Evolutionary conservation across 495 filamentous ascomycete genomes (phyloP), one percentile per base, ranked within the genome.

Genomic region (Glonium stellatum): DNA sequence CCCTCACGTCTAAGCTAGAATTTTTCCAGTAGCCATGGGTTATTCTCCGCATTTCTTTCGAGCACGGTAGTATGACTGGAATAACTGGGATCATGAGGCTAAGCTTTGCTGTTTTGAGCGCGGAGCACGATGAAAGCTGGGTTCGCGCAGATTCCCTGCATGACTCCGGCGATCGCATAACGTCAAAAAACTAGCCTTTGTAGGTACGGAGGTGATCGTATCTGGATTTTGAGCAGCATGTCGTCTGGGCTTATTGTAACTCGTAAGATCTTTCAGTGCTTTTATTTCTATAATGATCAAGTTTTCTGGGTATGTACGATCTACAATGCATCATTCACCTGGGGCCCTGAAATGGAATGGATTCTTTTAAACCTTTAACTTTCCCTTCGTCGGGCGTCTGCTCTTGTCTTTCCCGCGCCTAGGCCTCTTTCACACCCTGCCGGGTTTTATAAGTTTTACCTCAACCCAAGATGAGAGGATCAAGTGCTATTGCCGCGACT

Each of bases 41-140:
- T 44, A 18, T 44, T 44, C 39, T 44, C 18, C 39, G 39, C 39
- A 4, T 13, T 44, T 11, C 18, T 18, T 44, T 44, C 10, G 18
- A 15, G 4, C 39, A 44, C 39, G 18, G 39, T 1, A 44, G 13
- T 44, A 2, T 44, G 12, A 11, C 13, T 44, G 21, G 25, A 51
- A 15, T 8, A 51, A 51, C 48, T 31, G 19, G 19, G 48, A 27
- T 27, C 25, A 31, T 25, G 5, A 31, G 25, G 25, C 21, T 23
- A 51, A 25, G 19, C 48, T 51, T 51, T 51, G 48, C 48, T 51
- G 48, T 51, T 51, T 51, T 15, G 48, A 51, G 48, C 48, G 13
- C 48, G 48, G 48, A 51, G 48, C 15, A 22, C 13, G 13, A 27
- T 8, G 19, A 15, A 25, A 15, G 10, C 48, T 8, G 5, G 44